phyloP scores from a whole-genome alignment of 2,329 filamentous ascomycete species.

The Bipolaris oryzae region DNA sequence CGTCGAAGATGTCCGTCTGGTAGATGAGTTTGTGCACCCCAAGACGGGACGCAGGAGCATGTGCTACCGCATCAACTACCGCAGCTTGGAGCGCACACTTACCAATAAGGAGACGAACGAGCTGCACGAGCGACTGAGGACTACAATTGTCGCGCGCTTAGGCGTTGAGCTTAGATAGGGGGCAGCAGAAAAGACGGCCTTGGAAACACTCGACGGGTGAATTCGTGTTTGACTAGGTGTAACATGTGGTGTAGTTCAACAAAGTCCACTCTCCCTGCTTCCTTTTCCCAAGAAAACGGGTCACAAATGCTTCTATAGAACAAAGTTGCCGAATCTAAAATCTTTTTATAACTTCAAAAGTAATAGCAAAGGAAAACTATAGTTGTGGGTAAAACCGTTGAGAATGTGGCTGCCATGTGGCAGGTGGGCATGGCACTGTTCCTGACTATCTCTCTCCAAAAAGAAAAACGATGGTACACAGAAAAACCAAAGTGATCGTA shows the following conservation, averaged over 20 bases:
- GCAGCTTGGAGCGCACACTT: conserved; percentile 87
- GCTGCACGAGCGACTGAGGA: conserved; percentile 72
- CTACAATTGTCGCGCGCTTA: conserved; percentile 69
- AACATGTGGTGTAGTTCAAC: not conserved
- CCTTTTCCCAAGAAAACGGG: too few species aligned
- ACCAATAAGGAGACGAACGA: conserved; percentile 80
- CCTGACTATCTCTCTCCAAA: too few species aligned
- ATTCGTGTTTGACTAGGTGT: not conserved
- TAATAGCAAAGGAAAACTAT: too few species aligned
- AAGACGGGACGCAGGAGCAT: conserved; percentile 81
- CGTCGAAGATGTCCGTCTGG: conserved; percentile 84
- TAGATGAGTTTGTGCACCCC: conserved; percentile 88
- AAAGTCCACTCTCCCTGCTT: too few species aligned
- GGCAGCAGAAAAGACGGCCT: not conserved
- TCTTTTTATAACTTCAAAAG: too few species aligned
- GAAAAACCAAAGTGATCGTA: too few species aligned
- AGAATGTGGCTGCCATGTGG: too few species aligned
- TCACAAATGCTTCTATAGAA: too few species aligned
- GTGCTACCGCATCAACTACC: conserved; percentile 93
- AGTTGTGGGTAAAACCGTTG: too few species aligned
- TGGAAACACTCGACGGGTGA: not conserved
- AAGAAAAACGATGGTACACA: too few species aligned
- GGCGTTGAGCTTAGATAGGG: conserved; percentile 77
- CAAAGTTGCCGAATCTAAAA: too few species aligned
- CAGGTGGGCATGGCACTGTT: too few species aligned